Evolutionary conservation across 495 filamentous ascomycete species (phyloP).

Genomic region (Aspergillus saccharolyticus): DNA sequence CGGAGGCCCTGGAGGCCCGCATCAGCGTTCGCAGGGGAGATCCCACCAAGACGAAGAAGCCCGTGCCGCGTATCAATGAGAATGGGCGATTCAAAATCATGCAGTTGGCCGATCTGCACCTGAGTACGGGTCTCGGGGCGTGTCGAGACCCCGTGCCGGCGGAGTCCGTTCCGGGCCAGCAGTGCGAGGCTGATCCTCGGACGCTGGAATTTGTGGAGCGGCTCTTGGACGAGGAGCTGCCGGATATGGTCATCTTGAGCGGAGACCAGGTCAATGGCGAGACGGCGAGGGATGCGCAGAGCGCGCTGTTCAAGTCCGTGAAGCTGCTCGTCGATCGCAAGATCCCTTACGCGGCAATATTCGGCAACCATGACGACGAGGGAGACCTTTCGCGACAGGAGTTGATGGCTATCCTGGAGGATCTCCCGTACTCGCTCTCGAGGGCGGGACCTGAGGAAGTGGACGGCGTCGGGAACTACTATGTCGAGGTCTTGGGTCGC

Average conservation of each 20-base stretch:
- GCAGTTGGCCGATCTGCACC: slow-evolving; percentile 85
- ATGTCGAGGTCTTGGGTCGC: slow-evolving; percentile 80
- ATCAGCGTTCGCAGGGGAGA: slow-evolving; percentile 72
- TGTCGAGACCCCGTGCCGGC: slow-evolving; percentile 81
- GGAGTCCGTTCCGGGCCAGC: slow-evolving; percentile 57
- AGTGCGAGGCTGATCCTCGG: slow-evolving; percentile 85
- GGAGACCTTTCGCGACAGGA: slow-evolving; percentile 67
- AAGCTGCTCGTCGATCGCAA: slow-evolving; percentile 78
- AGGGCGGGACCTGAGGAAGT: slow-evolving; percentile 73
- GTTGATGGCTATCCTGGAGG: slow-evolving; percentile 79
- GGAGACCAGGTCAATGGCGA: slow-evolving; percentile 97
- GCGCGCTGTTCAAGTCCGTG: slow-evolving; percentile 89
- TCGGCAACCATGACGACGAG: slow-evolving; percentile 98
- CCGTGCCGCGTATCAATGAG: slow-evolving; percentile 68
- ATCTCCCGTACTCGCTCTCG: slow-evolving; percentile 84
- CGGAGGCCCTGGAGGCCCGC: slow-evolving; percentile 59
- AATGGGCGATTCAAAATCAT: slow-evolving; percentile 97
- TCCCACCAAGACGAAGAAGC: slow-evolving; percentile 52
- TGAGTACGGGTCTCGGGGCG: slow-evolving; percentile 78
- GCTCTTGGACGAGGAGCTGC: slow-evolving; percentile 84
- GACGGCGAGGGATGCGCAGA: slow-evolving; percentile 85
- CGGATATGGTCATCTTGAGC: slow-evolving; percentile 82
- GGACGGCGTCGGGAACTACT: slow-evolving; percentile 91
- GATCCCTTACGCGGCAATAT: slow-evolving; percentile 89
- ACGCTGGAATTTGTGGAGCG: slow-evolving; percentile 84